Base-by-base conservation (phyloP, 2,329 filamentous ascomycete genomes). In the Clarireedia hainanense region DNA sequence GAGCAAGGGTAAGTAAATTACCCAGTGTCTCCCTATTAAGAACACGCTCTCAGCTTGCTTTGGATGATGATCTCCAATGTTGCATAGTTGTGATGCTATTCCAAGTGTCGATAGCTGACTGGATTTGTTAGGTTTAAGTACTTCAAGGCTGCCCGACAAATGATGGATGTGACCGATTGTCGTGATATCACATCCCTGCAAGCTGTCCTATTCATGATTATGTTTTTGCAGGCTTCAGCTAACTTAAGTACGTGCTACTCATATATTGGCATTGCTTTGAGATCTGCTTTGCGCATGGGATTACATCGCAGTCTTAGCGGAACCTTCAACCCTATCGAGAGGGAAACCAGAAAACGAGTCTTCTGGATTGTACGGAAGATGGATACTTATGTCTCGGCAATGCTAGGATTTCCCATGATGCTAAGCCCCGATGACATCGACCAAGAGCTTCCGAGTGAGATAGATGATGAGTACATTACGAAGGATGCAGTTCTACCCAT, bases 241-340 rank as follows among this genome's bases (percentile, higher is more conserved):
- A 89, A 89, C 66, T 73, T 92, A 30, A 88, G 84, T 66, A 86
- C 84, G 9, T 92, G 88, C 67, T 92, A 92, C 69, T 83, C 87
- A 0, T 91, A 89, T 63, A 79, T 92, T 48, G 88, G 88, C 6
- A 86, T 92, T 63, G 88, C 87, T 2, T 74, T 91, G 49, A 81
- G 88, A 50, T 86, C 86, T 6, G 83, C 86, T n/a, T 72, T 92
- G 36, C 81, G 88, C 27, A 84, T 92, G 72, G 89, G 89, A 6
- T 74, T 92, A 26, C 89, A 94, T 68, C 84, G 89, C 52, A 81
- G 87, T 58, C 72, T 92, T 5, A 75, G 83, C 48, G 78, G 81
- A 55, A 78, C 78, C 55, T 78, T 86, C 53, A 78, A 80, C 50
- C 76, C 80, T 2, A 79, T 88, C 55, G 83, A 87, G 64, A 75